Base-by-base conservation (phyloP, 148 eudicot genomes). In the Rhododendron kiyosumense region DNA sequence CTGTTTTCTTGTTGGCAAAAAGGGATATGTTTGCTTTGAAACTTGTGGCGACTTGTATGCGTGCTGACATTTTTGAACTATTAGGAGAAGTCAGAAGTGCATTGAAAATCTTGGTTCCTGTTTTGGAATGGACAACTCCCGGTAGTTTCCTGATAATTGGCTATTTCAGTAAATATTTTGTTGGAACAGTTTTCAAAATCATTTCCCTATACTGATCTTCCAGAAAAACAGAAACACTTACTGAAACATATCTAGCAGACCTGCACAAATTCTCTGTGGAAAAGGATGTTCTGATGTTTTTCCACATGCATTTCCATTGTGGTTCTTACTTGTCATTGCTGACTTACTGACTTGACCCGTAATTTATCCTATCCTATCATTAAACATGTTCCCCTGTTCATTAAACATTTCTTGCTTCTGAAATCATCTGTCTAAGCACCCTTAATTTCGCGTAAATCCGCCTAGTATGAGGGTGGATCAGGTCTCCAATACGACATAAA, bases 401-500 rank as follows among this genome's bases (percentile, higher is more conserved):
- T 51, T 65, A 28, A 65, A 90, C 87, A 86, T 93, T 89, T 76
- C 94, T 96, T 5, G 94, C 92, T 90, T 92, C 95, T 32, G 87
- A 84, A 43, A 93, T 87, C 88, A 87, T 87, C 85, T 87, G 90
- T 88, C 87, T 89, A 30, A 95, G 90, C 75, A 93, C 93, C 45
- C 83, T 84, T 32, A 95, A 74, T 84, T 93, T 93, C 34, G 22
- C 81, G 74, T 79, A 80, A 71, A 90, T 90, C 57, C 59, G 84
- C 32, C 18, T 84, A 28, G 83, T 81, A 36, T 90, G 86, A 24
- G 89, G 85, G 65, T 94, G 93, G 81, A 93, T 85, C 57, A 67
- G 71, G 75, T 92, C 93, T 81, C 95, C 94, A 63, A 87, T 91
- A 51, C 87, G 94, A 81, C 91, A 93, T 22, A 89, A 88, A 84